Conservation (phyloP, 176 grass and related monocot genomes). For the Triticum turgidum region DNA sequence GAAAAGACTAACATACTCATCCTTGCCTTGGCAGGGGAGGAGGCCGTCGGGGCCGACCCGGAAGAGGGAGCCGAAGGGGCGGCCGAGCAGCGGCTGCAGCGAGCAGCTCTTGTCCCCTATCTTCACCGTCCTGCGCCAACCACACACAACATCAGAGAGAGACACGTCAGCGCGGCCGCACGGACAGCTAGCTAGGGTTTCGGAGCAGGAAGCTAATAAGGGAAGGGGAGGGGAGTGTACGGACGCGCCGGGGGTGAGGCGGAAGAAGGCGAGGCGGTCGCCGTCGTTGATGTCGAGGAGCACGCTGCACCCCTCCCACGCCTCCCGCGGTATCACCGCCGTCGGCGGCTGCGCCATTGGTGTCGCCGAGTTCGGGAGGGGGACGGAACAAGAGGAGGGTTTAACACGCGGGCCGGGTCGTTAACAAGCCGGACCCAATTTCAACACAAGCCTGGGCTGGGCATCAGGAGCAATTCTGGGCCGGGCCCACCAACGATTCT, state of each 20-base stretch:
- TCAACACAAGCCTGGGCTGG: neutral
- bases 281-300: slow-evolving; percentile 99
- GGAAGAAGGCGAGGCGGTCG: slow-evolving; percentile 96
- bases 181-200: neutral
- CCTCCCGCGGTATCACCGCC: slow-evolving; percentile 31
- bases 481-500: neutral
- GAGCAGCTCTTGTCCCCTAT: slow-evolving; percentile 84
- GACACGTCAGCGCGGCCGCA: neutral
- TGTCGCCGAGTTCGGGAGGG: neutral
- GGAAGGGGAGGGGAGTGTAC: neutral
- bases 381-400: neutral
- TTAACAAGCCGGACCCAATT: no score
- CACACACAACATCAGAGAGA: no score
- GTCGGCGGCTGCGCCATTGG: slow-evolving; percentile 22
- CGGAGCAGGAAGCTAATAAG: neutral
- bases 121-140: slow-evolving; percentile 60
- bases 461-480: accelerated
- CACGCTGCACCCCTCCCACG: slow-evolving; percentile 98
- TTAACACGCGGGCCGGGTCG: neutral
- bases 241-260: slow-evolving; percentile 70
- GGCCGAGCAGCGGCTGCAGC: slow-evolving; percentile 71
- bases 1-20: neutral
- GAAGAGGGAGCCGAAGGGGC: slow-evolving; percentile 62
- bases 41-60: slow-evolving; percentile 14
- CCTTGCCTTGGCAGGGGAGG: slow-evolving; percentile 41